Conservation (phyloP, 306 rosid species). For the Vigna reflexopilosa region DNA sequence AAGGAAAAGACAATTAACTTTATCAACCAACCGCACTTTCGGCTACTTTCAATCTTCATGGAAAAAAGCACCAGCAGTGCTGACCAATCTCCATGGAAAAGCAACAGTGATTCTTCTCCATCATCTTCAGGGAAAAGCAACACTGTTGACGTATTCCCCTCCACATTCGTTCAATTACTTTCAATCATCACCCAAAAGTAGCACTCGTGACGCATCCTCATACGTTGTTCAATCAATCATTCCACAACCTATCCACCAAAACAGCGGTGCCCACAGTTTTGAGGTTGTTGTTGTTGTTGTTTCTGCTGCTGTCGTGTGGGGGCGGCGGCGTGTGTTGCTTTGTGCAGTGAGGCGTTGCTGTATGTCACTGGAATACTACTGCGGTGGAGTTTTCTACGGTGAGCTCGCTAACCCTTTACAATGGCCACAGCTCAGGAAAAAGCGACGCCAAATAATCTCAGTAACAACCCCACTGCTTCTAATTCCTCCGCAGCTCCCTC, state of each 20-base stretch:
- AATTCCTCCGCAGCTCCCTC: slow-evolving; percentile 34
- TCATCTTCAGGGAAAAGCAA: slow-evolving; percentile 31
- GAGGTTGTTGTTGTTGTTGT: background rate
- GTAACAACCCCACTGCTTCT: slow-evolving; percentile 31
- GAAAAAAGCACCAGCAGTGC: slow-evolving; percentile 11
- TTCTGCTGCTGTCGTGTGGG: too few species aligned
- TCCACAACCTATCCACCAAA: too few species aligned
- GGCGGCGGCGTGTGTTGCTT: too few species aligned
- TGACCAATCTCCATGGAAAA: slow-evolving; percentile 15
- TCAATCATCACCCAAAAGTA: slow-evolving; percentile 34
- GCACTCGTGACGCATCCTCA: background rate
- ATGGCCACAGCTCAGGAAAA: slow-evolving; percentile 94
- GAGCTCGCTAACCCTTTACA: slow-evolving; percentile 79
- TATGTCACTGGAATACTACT: slow-evolving; percentile 75
- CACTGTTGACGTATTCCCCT: background rate
- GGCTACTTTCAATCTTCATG: slow-evolving; percentile 14
- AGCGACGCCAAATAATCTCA: slow-evolving; percentile 60
- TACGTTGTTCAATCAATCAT: too few species aligned
- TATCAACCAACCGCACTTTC: background rate
- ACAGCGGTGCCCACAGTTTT: background rate
- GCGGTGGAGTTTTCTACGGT: slow-evolving; percentile 62
- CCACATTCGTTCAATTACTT: background rate
- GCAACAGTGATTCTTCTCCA: background rate
- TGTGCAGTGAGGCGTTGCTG: slow-evolving; percentile 48
- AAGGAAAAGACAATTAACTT: background rate